Percentiles rank a stretch among this genome's conserved stretches.
Evolutionary conservation across 2,329 filamentous ascomycete species (phyloP).

Genomic region (Cadophora malorum): DNA sequence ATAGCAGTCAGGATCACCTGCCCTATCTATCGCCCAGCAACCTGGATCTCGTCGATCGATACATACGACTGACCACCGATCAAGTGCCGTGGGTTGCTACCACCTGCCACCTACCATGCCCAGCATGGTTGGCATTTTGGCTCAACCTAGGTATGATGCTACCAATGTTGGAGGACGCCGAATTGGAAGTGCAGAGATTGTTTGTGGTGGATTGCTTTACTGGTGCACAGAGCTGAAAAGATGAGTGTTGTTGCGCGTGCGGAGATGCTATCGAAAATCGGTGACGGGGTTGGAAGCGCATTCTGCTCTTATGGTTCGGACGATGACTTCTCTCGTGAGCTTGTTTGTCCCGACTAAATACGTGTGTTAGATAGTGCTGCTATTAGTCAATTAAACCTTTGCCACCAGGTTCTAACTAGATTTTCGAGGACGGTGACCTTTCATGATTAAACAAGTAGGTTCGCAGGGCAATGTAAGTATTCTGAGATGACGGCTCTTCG

Average conservation of each 20-base stretch:
- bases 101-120: slow-evolving; percentile 14
- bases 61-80: slow-evolving; percentile 17
- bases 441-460: no score
- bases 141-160: slow-evolving; percentile 1
- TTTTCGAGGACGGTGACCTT: no score
- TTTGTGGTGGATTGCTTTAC: slow-evolving; percentile 14
- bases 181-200: slow-evolving; percentile 8
- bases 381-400: slow-evolving; percentile 12
- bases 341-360: neutral
- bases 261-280: slow-evolving; percentile 8
- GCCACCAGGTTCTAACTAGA: neutral
- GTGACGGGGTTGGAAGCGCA: slow-evolving; percentile 12
- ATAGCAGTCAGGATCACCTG: slow-evolving; percentile 19
- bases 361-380: slow-evolving; percentile 4
- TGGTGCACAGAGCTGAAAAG: slow-evolving; percentile 8
- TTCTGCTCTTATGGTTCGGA: neutral
- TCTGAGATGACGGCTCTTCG: no score
- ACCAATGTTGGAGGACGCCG: neutral
- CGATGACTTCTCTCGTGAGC: slow-evolving; percentile 4
- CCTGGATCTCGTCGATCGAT: slow-evolving; percentile 34
- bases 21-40: slow-evolving; percentile 29
- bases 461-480: no score
- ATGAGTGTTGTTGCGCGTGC: slow-evolving; percentile 15
- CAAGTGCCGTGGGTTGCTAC: slow-evolving; percentile 14
- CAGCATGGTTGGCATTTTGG: slow-evolving; percentile 4